phyloP scores from a whole-genome alignment of 169 alveolate species.

The Plasmodium vivax region DNA sequence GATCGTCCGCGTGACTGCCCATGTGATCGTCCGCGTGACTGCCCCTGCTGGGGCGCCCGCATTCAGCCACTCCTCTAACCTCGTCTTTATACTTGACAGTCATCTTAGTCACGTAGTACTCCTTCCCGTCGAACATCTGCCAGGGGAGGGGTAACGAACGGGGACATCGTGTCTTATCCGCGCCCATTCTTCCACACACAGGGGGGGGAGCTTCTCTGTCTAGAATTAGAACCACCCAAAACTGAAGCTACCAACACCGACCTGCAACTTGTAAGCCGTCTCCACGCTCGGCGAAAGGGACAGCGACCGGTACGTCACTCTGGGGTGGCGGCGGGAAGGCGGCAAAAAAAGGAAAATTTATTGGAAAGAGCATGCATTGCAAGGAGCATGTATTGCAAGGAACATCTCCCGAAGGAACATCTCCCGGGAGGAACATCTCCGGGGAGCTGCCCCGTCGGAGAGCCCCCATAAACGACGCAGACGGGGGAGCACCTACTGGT shows the following conservation, averaged over 20 bases:
- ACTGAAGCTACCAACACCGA: not conserved
- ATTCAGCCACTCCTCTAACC: not conserved
- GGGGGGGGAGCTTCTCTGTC: not conserved
- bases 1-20: no score
- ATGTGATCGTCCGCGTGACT: no score
- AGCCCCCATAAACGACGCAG: not conserved
- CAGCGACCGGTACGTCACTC: slow-evolving; percentile 52
- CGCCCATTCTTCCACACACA: not conserved
- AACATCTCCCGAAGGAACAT: no score
- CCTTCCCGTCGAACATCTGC: slow-evolving; percentile 55
- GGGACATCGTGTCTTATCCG: not conserved
- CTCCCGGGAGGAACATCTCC: no score
- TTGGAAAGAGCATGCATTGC: not conserved
- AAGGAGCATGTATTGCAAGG: no score
- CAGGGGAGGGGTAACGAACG: not conserved
- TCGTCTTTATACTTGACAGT: slow-evolving; percentile 40
- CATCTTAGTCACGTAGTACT: slow-evolving; percentile 51
- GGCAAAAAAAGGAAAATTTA: not conserved
- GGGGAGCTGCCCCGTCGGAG: not conserved
- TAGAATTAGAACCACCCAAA: not conserved
- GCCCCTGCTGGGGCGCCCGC: not conserved
- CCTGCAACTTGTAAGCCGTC: slow-evolving; percentile 29
- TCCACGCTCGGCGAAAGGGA: not conserved
- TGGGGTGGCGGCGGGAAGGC: not conserved
- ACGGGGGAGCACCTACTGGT: slow-evolving; percentile 7